phyloP scores from a whole-genome alignment of 2,329 filamentous ascomycete species.

The Pestalotiopsis sp. region DNA sequence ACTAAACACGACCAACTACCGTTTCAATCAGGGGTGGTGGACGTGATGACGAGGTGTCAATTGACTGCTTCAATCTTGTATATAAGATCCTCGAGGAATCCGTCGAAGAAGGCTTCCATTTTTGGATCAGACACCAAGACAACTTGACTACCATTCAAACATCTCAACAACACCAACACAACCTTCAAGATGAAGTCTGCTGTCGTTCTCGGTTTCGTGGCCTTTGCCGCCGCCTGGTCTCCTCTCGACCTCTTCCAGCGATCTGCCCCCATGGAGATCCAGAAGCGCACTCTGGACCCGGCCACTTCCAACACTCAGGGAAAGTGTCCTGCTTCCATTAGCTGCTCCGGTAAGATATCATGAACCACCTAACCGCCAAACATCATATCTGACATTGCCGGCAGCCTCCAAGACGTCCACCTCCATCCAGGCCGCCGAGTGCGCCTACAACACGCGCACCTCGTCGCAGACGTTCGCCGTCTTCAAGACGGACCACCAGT shows the following conservation, averaged over 20 bases:
- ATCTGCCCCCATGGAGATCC: not conserved
- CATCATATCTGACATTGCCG: not conserved
- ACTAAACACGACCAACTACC: not conserved
- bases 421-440: slow-evolving; percentile 39
- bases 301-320: slow-evolving; percentile 36
- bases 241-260: not conserved
- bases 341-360: slow-evolving; percentile 27
- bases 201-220: not conserved
- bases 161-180: not conserved
- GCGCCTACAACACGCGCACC: slow-evolving; percentile 38
- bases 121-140: not conserved
- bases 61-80: not conserved
- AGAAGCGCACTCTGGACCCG: slow-evolving; percentile 30
- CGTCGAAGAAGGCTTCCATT: not conserved
- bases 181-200: not conserved
- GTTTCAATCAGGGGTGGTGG: not conserved
- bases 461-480: slow-evolving; percentile 37
- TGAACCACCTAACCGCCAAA: not conserved
- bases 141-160: not conserved
- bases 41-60: not conserved
- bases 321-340: slow-evolving; percentile 28
- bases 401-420: slow-evolving; percentile 34
- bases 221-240: slow-evolving; percentile 1
- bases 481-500: slow-evolving; percentile 44
- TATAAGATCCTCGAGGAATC: not conserved